phyloP scores from a whole-genome alignment of 306 rosid species.

The Rubus idaeus region DNA sequence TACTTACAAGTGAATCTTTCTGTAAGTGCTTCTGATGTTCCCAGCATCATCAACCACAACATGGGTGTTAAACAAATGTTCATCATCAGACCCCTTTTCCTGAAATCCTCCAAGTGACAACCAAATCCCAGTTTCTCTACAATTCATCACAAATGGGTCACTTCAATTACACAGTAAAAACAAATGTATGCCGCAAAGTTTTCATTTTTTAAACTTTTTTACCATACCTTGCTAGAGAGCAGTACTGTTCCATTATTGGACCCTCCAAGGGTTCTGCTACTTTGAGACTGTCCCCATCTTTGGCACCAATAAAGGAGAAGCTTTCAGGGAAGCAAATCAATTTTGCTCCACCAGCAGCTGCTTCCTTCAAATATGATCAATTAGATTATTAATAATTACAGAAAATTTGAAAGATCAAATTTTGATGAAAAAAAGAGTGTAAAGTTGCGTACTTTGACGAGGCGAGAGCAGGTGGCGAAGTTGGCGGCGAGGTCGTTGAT shows the following conservation, averaged over 20 bases:
- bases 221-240: slow-evolving; percentile 82
- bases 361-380: slow-evolving; percentile 55
- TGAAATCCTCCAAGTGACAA: slow-evolving; percentile 97
- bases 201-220: background rate
- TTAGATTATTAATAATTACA: background rate
- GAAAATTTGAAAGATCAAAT: background rate
- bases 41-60: slow-evolving; percentile 85
- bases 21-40: slow-evolving; percentile 61
- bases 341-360: slow-evolving; percentile 85
- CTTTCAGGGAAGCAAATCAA: slow-evolving; percentile 84
- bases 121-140: slow-evolving; percentile 94
- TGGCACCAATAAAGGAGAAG: slow-evolving; percentile 73
- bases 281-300: slow-evolving; percentile 73
- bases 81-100: slow-evolving; percentile 74
- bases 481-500: slow-evolving; percentile 70
- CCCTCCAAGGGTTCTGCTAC: slow-evolving; percentile 81
- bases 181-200: background rate
- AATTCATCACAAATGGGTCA: slow-evolving; percentile 22
- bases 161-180: background rate
- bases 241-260: slow-evolving; percentile 63
- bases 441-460: slow-evolving; percentile 50
- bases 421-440: background rate
- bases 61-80: slow-evolving; percentile 77
- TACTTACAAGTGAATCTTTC: slow-evolving; percentile 91
- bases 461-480: slow-evolving; percentile 74